These are phyloP conservation scores for Magnaporthiopsis incrustans DNA, from an alignment of 2,329 filamentous ascomycete genomes.

Conservation along the genomic window DNA sequence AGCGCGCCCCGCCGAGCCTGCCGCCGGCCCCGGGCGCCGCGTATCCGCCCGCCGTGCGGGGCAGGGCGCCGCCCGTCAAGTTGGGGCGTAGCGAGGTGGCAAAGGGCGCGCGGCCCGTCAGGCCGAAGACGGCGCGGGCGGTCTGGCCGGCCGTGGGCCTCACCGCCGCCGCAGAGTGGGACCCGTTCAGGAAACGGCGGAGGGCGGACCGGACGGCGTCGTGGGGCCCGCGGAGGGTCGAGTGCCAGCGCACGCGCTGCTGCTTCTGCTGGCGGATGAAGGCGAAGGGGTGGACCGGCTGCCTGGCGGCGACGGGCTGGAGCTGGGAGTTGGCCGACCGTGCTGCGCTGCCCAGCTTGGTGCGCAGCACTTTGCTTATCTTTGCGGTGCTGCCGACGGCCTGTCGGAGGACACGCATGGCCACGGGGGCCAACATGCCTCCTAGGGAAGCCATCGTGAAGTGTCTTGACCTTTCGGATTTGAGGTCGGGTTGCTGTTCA, in stretches of 20 bases:
- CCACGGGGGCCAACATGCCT: constrained; percentile 49
- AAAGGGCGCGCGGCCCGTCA: constrained; percentile 75
- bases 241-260: constrained; percentile 39
- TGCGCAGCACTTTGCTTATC: constrained; percentile 42
- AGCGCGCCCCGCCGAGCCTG: constrained; percentile 56
- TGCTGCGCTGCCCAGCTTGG: constrained; percentile 36
- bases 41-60: constrained; percentile 87
- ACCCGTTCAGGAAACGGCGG: constrained; percentile 42
- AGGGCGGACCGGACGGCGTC: constrained; percentile 28
- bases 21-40: constrained; percentile 56
- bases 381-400: constrained; percentile 34
- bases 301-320: constrained; percentile 30
- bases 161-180: constrained; percentile 15
- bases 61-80: constrained; percentile 77
- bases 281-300: constrained; percentile 44
- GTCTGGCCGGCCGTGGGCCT: constrained; percentile 27
- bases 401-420: constrained; percentile 45
- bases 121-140: constrained; percentile 45
- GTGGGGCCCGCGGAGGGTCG: constrained; percentile 32
- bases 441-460: constrained; percentile 45
- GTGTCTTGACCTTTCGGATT: constrained; percentile 14
- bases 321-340: constrained; percentile 31
- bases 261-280: constrained; percentile 42
- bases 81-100: constrained; percentile 85
- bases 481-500: not conserved